Conservation (phyloP, 225 moss, liverwort and hornwort genomes). For the Climacium dendroides region DNA sequence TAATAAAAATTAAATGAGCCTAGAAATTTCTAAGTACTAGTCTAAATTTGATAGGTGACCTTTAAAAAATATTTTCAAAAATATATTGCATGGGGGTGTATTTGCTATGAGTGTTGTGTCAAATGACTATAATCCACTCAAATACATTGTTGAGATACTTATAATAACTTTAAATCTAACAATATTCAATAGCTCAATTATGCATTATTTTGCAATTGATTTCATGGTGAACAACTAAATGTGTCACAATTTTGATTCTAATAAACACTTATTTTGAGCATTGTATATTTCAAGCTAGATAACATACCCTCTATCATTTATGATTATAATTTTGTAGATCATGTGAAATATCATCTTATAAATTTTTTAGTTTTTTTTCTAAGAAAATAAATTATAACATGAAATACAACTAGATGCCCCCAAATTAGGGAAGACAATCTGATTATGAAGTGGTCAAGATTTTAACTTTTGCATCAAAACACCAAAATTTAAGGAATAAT, state of each 20-base stretch:
- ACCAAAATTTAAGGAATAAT: too few species aligned
- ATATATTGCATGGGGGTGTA: not conserved
- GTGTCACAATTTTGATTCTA: not conserved
- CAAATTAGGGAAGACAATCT: not conserved
- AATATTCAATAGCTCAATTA: not conserved
- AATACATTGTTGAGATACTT: rapidly evolving
- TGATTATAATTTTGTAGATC: not conserved
- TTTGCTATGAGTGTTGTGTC: too few species aligned
- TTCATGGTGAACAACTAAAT: not conserved
- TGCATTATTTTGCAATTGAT: not conserved
- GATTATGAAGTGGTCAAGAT: not conserved
- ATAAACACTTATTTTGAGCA: not conserved
- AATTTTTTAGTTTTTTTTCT: not conserved
- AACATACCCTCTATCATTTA: not conserved
- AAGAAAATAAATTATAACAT: not conserved
- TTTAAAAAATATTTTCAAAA: not conserved
- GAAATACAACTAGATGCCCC: not conserved
- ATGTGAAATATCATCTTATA: not conserved
- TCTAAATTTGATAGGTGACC: rapidly evolving
- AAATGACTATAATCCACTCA: not conserved
- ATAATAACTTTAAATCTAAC: not conserved
- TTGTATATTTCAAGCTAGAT: not conserved
- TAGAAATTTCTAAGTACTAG: not conserved
- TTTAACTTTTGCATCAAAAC: not conserved
- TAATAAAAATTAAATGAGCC: rapidly evolving